Conservation (phyloP, 106 monocot species). For the Dioscorea dumetorum region DNA sequence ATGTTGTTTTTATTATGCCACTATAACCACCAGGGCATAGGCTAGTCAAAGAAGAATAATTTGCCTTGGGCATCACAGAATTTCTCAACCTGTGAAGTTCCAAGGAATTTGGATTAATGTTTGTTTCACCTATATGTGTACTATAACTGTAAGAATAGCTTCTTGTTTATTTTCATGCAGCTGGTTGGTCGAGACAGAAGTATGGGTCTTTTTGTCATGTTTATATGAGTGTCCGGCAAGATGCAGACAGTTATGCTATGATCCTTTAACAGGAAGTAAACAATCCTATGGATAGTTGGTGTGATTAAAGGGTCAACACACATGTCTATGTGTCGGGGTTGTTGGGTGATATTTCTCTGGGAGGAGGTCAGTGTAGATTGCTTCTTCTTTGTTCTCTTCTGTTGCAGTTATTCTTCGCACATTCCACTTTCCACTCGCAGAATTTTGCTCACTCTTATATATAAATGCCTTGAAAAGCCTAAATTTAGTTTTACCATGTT, state of each 20-base stretch:
- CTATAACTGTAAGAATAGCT: no score
- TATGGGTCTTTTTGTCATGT: no score
- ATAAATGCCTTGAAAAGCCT: background rate
- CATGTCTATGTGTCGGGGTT: slow-evolving; percentile 91
- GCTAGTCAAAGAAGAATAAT: no score
- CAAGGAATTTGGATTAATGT: background rate
- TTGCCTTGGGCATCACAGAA: background rate
- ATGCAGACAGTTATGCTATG: slow-evolving; percentile 13
- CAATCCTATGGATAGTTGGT: slow-evolving; percentile 93
- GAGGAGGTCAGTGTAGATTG: slow-evolving; percentile 68
- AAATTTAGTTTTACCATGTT: background rate
- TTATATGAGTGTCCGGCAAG: no score
- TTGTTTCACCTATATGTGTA: no score
- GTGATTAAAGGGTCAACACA: slow-evolving; percentile 92
- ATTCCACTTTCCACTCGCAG: no score
- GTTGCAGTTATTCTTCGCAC: no score
- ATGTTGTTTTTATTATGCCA: background rate
- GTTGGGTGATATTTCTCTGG: slow-evolving; percentile 80
- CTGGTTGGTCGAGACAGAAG: no score
- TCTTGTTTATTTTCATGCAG: no score
- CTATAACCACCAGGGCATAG: no score
- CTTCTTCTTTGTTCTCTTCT: no score
- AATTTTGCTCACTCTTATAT: no score
- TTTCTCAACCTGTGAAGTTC: background rate
- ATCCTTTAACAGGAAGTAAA: slow-evolving; percentile 67